Evolutionary conservation across 257 asterid genomes (phyloP).

Genomic region (Eustoma russellianum): DNA sequence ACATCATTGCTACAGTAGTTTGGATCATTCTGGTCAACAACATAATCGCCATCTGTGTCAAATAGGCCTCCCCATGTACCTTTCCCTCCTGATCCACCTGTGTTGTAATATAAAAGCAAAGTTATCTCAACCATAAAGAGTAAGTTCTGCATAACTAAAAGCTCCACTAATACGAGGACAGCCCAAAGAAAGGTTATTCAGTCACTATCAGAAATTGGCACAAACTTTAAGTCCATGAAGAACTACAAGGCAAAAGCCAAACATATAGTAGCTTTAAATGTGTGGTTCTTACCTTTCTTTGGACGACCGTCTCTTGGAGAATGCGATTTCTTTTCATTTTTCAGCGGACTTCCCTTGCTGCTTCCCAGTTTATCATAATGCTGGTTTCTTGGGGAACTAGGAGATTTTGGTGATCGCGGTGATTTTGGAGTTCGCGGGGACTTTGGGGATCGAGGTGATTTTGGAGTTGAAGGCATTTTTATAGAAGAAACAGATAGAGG

Average conservation of each 20-base stretch:
- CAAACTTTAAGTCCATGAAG: too few relatives aligned
- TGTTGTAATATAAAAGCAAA: neutral
- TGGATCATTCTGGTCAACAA: constrained; percentile 54
- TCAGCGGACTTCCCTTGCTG: constrained; percentile 44
- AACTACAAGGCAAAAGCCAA: too few relatives aligned
- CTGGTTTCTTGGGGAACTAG: constrained; percentile 16
- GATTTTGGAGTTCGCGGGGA: constrained; percentile 19
- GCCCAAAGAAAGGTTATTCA: too few relatives aligned
- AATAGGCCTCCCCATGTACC: constrained; percentile 82
- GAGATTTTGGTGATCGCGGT: neutral
- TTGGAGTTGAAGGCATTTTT: constrained; percentile 31
- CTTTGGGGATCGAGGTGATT: constrained; percentile 31
- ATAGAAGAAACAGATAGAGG: constrained; percentile 38
- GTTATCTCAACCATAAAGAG: neutral
- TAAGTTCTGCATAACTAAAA: neutral
- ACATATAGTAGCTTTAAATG: neutral
- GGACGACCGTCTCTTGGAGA: constrained; percentile 55
- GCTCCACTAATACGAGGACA: too few relatives aligned
- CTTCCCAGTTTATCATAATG: constrained; percentile 21
- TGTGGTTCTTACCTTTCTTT: constrained; percentile 50
- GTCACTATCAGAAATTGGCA: too few relatives aligned
- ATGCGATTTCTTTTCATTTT: constrained; percentile 38
- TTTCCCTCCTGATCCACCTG: constrained; percentile 87
- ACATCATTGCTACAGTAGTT: constrained; percentile 67
- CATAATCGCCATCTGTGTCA: constrained; percentile 35